Base-by-base conservation (phyloP, 768 basidiomycete species). In the Collybia nuda region DNA sequence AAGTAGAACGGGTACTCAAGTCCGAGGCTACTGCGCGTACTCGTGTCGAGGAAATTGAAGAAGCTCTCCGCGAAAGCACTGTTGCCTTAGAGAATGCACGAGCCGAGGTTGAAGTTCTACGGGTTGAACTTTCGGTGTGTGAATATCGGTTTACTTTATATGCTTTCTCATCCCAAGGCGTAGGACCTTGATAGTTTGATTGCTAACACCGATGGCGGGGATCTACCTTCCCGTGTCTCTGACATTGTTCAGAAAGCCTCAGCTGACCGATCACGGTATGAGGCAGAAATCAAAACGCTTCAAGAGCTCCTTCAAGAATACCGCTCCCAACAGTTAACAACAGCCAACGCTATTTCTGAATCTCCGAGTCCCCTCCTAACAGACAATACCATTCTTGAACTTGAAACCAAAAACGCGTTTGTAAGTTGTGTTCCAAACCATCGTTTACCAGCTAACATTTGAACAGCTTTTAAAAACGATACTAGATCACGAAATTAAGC, bases 81-180 rank as follows among this genome's bases (percentile, higher is more conserved):
- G 76, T 83, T 40, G 91, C 95, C 0, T 77, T 98, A 8, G 95
- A 98, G 66, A 88, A 87, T 58, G 90, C 94, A 5, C 74, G 90
- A 48, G 90, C 90, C 12, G 96, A 99, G 67, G 88, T 98, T 11
- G 96, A 99, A 70, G 53, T 72, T 70, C 59, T 84, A 39, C 73
- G 95, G 47, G 69, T 79, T 28, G 96, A 97, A 52, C 72, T 89
- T 39, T 75, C 81, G 29, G 92, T 93, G 67, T 74, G 90, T 49
- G 23, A 35, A 21, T 24, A 8, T 23, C 18, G 28, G n/a, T 22
- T 40, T 17, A 47, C n/a, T 37, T 39, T 44, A n/a, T 24, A 12
- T 26, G 41, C 41, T 26, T 45, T 43, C 45, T 24, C 21, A 19
- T 24, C 57, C 53, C 22, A 23, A 26, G 23, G 37, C 22, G 14